Conservation (phyloP, 2,329 filamentous ascomycete genomes). For the Emmonsiellopsis sp. region DNA sequence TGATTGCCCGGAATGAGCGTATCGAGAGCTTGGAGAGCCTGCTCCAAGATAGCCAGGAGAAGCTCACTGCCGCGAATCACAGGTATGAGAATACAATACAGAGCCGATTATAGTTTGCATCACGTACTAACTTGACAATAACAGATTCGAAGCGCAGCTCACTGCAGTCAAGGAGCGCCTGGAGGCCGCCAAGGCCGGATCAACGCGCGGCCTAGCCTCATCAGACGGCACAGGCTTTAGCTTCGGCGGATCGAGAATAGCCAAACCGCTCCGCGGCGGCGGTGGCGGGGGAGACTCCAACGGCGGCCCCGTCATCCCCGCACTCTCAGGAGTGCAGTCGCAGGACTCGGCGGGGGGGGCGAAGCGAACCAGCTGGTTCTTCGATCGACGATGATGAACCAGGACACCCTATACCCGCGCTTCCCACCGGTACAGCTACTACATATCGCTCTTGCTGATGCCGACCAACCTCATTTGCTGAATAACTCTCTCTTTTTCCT, state of each 20-base stretch:
- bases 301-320: conserved; percentile 19
- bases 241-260: conserved; percentile 55
- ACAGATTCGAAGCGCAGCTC: conserved; percentile 92
- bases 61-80: conserved; percentile 92
- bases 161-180: conserved; percentile 95
- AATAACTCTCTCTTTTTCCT: neutral
- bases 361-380: conserved; percentile 54
- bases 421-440: neutral
- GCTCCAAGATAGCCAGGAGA: conserved; percentile 95
- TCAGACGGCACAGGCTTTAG: conserved; percentile 61
- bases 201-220: conserved; percentile 70
- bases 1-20: conserved; percentile 92
- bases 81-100: conserved; percentile 54
- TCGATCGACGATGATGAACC: conserved; percentile 32
- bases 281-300: conserved; percentile 26
- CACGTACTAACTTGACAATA: conserved; percentile 8
- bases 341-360: conserved; percentile 54
- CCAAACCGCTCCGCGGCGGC: conserved; percentile 53
- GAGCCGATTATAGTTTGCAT: conserved; percentile 1
- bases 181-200: conserved; percentile 87
- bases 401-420: neutral
- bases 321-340: conserved; percentile 48
- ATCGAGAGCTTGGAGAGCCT: conserved; percentile 89
- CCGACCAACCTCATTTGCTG: neutral
- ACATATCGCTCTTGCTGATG: neutral